Evolutionary conservation across 768 basidiomycete genomes (phyloP), one percentile per base, ranked within the genome.

Genomic region (Trametes meyenii): DNA sequence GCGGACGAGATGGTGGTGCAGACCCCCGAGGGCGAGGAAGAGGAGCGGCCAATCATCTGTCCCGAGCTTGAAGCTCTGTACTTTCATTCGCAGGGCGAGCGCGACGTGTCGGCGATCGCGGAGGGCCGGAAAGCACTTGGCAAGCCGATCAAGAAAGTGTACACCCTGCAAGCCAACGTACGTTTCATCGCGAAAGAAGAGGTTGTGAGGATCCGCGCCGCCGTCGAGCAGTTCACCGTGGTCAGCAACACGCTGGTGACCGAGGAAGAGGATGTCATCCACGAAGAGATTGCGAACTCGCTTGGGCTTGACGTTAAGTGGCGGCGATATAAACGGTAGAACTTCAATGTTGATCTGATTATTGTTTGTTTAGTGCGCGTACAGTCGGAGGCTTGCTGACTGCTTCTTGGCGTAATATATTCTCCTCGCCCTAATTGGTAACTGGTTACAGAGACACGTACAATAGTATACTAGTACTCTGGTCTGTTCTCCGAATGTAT

Each of bases 61-160:
- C 83, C 83, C 0, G 72, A 77, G 29, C 73, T 86, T 26, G 65
- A 71, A 11, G 75, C 75, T 42, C 66, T 86, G 53, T 52, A 58
- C 46, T 61, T 58, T 52, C 39, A 50, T n/a, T 16, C 26, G 40
- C 58, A 58, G 42, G 21, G 48, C 14, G n/a, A 74, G 3, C 46
- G 49, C 24, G 50, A 70, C 7, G 71, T 85, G 33, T 69, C 71
- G 38, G 58, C 64, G 24, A 81, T 82, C 69, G 75, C 74, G 17
- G 54, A 60, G 3, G 65, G 68, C 52, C 77, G 86, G 62, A 71
- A 67, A 45, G 54, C 51, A 3, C 63, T 81, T 33, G 80, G 78
- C 8, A 68, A 70, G n/a, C 84, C 85, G 21, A 64, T 87, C 55
- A 70, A 70, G 62, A 83, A 78, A 66, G 68, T 84, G n/a, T 87